Conservation (phyloP, 2,329 filamentous ascomycete species). For the Sordariomycetes sp. region DNA sequence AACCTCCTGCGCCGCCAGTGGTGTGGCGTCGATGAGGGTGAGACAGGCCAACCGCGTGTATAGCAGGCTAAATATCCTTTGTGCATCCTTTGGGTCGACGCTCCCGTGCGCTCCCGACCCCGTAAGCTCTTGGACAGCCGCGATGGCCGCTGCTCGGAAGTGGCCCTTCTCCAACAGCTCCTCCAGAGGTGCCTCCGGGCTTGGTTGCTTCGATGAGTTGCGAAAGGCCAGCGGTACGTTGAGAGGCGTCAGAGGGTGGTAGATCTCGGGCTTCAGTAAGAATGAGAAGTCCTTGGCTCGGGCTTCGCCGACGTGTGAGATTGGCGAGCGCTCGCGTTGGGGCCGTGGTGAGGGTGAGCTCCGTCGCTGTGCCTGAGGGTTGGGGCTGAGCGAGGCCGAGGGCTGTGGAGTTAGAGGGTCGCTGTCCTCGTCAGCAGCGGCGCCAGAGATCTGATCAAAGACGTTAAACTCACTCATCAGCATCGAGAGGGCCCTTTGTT, state of each 20-base stretch:
- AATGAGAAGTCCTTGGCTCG: slow-evolving; percentile 64
- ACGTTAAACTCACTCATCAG: slow-evolving; percentile 52
- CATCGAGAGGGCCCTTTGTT: slow-evolving; percentile 72
- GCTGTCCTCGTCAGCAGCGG: slow-evolving; percentile 8
- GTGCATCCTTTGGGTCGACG: slow-evolving; percentile 45
- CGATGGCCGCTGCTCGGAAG: slow-evolving; percentile 70
- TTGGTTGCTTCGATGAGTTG: slow-evolving; percentile 54
- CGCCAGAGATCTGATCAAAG: slow-evolving; percentile 3
- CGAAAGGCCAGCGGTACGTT: slow-evolving; percentile 58
- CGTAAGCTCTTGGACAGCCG: slow-evolving; percentile 53
- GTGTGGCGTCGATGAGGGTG: slow-evolving; percentile 64
- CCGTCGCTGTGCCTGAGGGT: slow-evolving; percentile 5
- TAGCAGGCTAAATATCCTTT: slow-evolving; percentile 64
- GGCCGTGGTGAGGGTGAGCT: slow-evolving; percentile 5
- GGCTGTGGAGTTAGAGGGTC: slow-evolving; percentile 16
- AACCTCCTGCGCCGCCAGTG: slow-evolving; percentile 60
- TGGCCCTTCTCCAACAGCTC: slow-evolving; percentile 63
- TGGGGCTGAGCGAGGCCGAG: slow-evolving; percentile 11
- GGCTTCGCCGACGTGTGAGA: slow-evolving; percentile 18
- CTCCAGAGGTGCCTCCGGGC: slow-evolving; percentile 54
- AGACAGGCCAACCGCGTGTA: slow-evolving; percentile 78
- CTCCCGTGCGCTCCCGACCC: slow-evolving; percentile 32
- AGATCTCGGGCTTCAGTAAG: slow-evolving; percentile 71
- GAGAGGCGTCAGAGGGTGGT: slow-evolving; percentile 66
- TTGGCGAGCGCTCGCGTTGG: slow-evolving; percentile 15